Percentiles rank a stretch among this genome's conserved stretches.
Conservation (phyloP, 2,329 filamentous ascomycete genomes). For the Aspergillus japonicus region DNA sequence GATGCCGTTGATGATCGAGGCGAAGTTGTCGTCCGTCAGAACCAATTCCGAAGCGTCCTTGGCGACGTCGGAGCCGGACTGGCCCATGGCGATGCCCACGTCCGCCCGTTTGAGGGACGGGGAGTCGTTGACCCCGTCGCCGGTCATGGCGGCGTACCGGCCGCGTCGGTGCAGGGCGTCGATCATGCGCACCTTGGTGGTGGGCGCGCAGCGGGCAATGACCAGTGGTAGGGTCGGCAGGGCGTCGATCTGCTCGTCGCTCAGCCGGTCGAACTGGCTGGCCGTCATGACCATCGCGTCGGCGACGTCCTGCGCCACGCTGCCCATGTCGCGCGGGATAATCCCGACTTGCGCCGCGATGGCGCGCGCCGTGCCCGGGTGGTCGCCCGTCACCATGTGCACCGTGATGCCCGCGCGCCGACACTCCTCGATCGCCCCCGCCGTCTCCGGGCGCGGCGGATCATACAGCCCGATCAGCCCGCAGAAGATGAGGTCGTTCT, state of each 20-base stretch:
- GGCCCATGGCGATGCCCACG: conserved; percentile 85
- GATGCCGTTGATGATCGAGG: conserved; percentile 79
- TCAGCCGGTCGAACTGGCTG: conserved; percentile 73
- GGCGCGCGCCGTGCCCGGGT: conserved; percentile 73
- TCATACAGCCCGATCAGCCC: conserved; percentile 87
- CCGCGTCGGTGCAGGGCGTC: conserved; percentile 59
- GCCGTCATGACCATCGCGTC: conserved; percentile 71
- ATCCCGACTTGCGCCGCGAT: conserved; percentile 80
- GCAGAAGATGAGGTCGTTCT: conserved; percentile 67
- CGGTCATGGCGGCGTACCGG: conserved; percentile 81
- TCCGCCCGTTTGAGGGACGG: conserved; percentile 78
- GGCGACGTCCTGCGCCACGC: conserved; percentile 63
- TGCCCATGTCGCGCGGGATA: conserved; percentile 61
- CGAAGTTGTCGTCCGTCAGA: conserved; percentile 80
- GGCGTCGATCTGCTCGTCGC: conserved; percentile 68
- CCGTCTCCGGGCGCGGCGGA: conserved; percentile 78
- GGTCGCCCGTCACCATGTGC: conserved; percentile 83
- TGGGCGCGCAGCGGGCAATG: conserved; percentile 58
- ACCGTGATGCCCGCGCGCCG: conserved; percentile 73
- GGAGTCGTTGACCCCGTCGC: conserved; percentile 84
- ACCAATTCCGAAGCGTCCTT: conserved; percentile 67
- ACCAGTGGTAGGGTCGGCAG: conserved; percentile 57
- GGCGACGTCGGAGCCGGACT: conserved; percentile 77
- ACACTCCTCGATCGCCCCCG: conserved; percentile 67
- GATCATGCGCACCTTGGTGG: conserved; percentile 82